Base-by-base conservation (phyloP, 441 rosid species). In the Brassica balearica region DNA sequence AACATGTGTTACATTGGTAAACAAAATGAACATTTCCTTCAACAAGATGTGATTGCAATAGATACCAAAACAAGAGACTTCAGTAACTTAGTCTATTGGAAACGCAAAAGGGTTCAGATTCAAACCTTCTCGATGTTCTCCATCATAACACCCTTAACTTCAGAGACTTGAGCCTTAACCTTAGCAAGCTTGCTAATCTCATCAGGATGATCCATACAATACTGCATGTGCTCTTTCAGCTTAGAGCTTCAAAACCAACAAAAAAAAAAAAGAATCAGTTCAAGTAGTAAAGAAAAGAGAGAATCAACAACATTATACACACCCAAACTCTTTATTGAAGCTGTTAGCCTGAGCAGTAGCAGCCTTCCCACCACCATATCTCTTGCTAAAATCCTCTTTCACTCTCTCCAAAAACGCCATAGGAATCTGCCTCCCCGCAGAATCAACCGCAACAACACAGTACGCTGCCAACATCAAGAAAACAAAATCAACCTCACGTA, bases 91-190 rank as follows among this genome's bases (percentile, higher is more conserved):
- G 10, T 36, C 41, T 36, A 0, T 7, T 36, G 9, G 9, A 36
- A 36, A 36, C 9, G 41, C 41, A 36, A 36, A 41, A 41, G n/a
- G 48, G 48, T 41, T 41, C 48, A 41, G 48, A 41, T 41, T 0
- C 43, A 3, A 43, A 85, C 94, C 94, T 90, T 90, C 80, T 88
- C 94, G 10, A 90, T 90, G 72, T 90, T 90, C 70, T 90, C 94
- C 92, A 90, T 87, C 94, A 90, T 90, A n/a, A 88, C 92, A 71
- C 92, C 92, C 78, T 88, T 90, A 46, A 90, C 94, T 84, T 90
- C 94, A 34, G 90, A 77, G 23, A 90, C 94, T 73, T 90, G 91
- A 4, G 89, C 92, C 72, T 90, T 87, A 71, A 90, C 95, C 84
- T 90, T 90, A 19, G 92, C 87, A 80, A 90, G 88, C 76, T 89